Base-by-base conservation (phyloP, 1,284 basidiomycete species). In the Irpex sp. region DNA sequence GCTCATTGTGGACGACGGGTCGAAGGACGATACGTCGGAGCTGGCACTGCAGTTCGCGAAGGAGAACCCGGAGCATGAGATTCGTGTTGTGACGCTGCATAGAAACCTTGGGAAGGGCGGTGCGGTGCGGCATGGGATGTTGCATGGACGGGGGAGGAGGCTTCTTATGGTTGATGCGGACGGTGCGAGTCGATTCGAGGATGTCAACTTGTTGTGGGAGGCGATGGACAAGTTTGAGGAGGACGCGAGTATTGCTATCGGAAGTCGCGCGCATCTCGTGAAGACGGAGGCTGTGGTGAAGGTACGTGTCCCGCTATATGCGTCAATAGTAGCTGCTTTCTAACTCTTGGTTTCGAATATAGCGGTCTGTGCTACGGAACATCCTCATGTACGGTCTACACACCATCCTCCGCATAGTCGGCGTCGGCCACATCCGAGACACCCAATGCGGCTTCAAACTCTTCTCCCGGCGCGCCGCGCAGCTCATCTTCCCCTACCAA, bases 401-500 rank as follows among this genome's bases (percentile, higher is more conserved):
- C 74, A 86, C 88, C 54, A 89, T 93, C 73, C 84, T 93, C 7
- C 86, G 89, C 36, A 83, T 95, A 60, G 86, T 95, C 46, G 94
- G 94, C 39, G 93, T 95, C 3, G 88, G 89, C 4, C 88, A 93
- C 70, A 92, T 97, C 67, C 86, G 90, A 37, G 95, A 97, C 77
- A 98, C 95, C 19, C 95, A 97, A 74, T 97, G 95, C 72, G 95
- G 95, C 46, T 98, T 98, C 86, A 97, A 98, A 76, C 85, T 96
- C 19, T 94, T 94, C 75, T 88, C 94, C 5, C 91, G 94, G 1
- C 72, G 81, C 4, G 89, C 94, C 0, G 94, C 94, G 6, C 83
- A 81, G 56, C 81, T 84, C 61, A 87, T 97, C 62, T 97, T 97
- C 75, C 93, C 94, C 0, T 81, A 81, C 2, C 89, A 95, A 69